These are phyloP conservation scores for Omphalea diandra DNA, from an alignment of 441 rosid species.

Conservation along the genomic window DNA sequence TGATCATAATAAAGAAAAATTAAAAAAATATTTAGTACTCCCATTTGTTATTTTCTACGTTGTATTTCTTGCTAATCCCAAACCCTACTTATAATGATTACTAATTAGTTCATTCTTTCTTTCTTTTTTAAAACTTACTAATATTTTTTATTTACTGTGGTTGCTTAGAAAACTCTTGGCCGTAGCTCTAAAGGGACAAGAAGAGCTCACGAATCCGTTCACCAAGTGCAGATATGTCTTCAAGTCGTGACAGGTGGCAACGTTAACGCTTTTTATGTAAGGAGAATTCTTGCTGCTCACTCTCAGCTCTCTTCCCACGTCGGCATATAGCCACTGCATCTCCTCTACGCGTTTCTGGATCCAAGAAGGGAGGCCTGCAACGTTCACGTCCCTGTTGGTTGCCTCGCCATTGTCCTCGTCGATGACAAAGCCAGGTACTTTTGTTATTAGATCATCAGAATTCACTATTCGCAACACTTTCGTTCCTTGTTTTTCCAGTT, in stretches of 20 bases:
- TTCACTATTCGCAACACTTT: conserved; percentile 71
- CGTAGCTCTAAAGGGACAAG: conserved; percentile 61
- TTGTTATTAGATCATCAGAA: conserved; percentile 69
- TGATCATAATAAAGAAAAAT: too few relatives aligned
- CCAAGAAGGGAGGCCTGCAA: conserved; percentile 48
- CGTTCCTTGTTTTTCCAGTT: conserved; percentile 62
- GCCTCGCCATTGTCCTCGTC: conserved; percentile 33
- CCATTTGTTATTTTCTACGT: too few relatives aligned
- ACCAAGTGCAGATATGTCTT: conserved; percentile 75
- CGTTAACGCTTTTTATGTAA: conserved; percentile 40
- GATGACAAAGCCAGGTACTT: conserved; percentile 69
- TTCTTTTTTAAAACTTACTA: too few relatives aligned
- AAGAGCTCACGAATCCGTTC: conserved; percentile 61
- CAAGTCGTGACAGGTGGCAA: conserved; percentile 70
- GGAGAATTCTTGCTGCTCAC: conserved; percentile 69
- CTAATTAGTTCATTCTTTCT: too few relatives aligned
- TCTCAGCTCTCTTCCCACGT: conserved; percentile 69
- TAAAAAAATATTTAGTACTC: too few relatives aligned
- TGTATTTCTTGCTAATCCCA: too few relatives aligned
- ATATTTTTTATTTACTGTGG: too few relatives aligned
- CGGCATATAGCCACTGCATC: conserved; percentile 65
- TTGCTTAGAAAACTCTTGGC: too few relatives aligned
- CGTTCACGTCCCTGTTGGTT: background rate
- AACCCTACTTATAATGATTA: too few relatives aligned
- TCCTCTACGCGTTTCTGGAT: conserved; percentile 54